A percentile compares a stretch with the other conserved stretches of the same genome.
phyloP scores from a whole-genome alignment of 495 filamentous ascomycete species.

The Rhizodiscina lignyota region DNA sequence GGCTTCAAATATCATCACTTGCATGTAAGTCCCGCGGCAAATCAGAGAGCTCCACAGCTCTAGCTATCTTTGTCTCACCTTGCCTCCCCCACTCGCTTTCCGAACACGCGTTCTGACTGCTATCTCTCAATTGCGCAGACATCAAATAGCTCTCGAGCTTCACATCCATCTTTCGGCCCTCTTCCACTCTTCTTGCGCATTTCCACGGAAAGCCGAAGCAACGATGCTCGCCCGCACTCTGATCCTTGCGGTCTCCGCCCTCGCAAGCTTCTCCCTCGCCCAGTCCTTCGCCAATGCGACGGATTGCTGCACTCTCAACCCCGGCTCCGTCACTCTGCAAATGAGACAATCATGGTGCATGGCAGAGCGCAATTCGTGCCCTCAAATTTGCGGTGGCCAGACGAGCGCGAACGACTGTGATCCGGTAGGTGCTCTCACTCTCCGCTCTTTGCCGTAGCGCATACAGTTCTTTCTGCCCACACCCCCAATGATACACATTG shows the following conservation, averaged over 20 bases:
- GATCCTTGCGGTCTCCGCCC: constrained; percentile 18
- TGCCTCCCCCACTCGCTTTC: too few species aligned
- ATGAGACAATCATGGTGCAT: constrained; percentile 17
- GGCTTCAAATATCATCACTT: too few species aligned
- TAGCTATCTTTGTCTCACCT: too few species aligned
- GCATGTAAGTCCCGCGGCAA: too few species aligned
- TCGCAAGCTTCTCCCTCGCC: constrained; percentile 17
- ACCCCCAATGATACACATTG: not conserved
- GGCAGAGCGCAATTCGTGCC: constrained; percentile 19
- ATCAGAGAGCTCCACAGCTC: too few species aligned
- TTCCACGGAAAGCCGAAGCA: too few species aligned
- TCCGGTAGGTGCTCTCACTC: constrained; percentile 11
- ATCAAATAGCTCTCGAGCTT: too few species aligned
- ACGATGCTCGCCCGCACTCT: constrained; percentile 22
- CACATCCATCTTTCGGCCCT: too few species aligned
- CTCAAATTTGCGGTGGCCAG: constrained; percentile 19
- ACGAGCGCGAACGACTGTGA: constrained; percentile 17
- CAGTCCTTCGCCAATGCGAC: constrained; percentile 14
- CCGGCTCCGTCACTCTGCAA: constrained; percentile 6
- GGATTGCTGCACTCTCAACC: constrained; percentile 13
- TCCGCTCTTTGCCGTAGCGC: not conserved
- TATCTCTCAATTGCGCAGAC: too few species aligned
- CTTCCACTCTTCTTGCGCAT: too few species aligned
- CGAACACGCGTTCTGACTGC: too few species aligned
- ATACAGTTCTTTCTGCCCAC: not conserved